A percentile compares a stretch with the other conserved stretches of the same genome.
Conservation (phyloP, 2,329 filamentous ascomycete genomes). For the Neonectria ditissima region DNA sequence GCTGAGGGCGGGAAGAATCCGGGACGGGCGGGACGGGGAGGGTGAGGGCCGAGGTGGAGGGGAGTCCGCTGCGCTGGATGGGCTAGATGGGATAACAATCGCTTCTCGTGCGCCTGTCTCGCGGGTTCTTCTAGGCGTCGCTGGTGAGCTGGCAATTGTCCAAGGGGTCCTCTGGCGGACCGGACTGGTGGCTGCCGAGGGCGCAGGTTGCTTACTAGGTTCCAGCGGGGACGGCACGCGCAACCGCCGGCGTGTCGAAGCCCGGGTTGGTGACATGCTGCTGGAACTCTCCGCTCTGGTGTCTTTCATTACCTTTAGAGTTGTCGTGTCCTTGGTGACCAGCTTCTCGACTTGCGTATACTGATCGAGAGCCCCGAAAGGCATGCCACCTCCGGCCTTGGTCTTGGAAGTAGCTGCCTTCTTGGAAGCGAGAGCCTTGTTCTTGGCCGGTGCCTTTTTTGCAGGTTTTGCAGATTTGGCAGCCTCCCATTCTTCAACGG, state of each 20-base stretch:
- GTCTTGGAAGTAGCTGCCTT: slow-evolving; percentile 30
- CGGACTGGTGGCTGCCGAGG: slow-evolving; percentile 39
- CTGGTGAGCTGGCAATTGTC: slow-evolving; percentile 58
- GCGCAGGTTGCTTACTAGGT: slow-evolving; percentile 53
- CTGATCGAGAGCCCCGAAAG: slow-evolving; percentile 53
- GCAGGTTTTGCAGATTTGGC: slow-evolving; percentile 25
- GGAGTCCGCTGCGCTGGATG: slow-evolving; percentile 46
- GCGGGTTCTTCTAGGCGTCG: slow-evolving; percentile 54
- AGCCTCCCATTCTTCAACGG: slow-evolving; percentile 46
- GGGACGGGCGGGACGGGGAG: slow-evolving; percentile 39
- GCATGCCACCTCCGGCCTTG: slow-evolving; percentile 36
- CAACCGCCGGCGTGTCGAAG: slow-evolving; percentile 31
- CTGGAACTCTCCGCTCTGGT: slow-evolving; percentile 6
- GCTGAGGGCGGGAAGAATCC: slow-evolving; percentile 26
- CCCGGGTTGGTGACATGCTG: slow-evolving; percentile 15
- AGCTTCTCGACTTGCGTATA: slow-evolving; percentile 57
- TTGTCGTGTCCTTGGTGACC: slow-evolving; percentile 20
- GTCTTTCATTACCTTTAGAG: slow-evolving; percentile 14
- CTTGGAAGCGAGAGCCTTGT: slow-evolving; percentile 22
- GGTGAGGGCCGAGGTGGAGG: slow-evolving; percentile 36
- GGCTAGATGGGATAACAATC: slow-evolving; percentile 61
- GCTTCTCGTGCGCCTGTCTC: slow-evolving; percentile 48
- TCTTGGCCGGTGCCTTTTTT: slow-evolving; percentile 41
- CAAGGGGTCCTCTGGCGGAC: slow-evolving; percentile 47
- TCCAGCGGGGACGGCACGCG: slow-evolving; percentile 44